phyloP scores from a whole-genome alignment of 345 rosid genomes.

The Moringa oleifera region DNA sequence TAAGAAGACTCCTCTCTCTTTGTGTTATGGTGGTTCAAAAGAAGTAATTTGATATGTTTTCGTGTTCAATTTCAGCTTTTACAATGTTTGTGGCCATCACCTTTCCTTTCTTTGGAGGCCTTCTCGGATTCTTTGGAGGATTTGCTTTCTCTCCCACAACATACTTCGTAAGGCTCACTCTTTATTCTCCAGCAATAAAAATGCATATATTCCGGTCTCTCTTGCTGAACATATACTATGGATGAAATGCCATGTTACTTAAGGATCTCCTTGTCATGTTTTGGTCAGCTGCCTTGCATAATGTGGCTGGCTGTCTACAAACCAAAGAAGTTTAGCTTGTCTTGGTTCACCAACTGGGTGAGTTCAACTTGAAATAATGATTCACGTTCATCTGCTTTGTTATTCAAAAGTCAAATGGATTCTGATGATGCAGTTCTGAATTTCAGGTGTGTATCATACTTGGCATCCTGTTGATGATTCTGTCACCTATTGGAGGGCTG shows the following conservation, averaged over 20 bases:
- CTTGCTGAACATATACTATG: too few species aligned
- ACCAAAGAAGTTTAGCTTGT: slow-evolving; percentile 55
- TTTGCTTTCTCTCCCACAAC: slow-evolving; percentile 86
- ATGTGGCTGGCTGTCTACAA: slow-evolving; percentile 75
- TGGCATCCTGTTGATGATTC: slow-evolving; percentile 50
- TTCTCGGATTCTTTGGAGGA: slow-evolving; percentile 84
- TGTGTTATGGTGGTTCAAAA: too few species aligned
- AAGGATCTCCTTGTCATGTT: neutral
- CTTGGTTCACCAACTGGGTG: slow-evolving; percentile 79
- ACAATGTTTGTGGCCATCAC: slow-evolving; percentile 68
- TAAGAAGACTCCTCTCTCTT: slow-evolving; percentile 17
- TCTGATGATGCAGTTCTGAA: neutral
- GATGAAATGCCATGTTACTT: too few species aligned
- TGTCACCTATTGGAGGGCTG: slow-evolving; percentile 79
- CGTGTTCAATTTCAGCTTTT: slow-evolving; percentile 31
- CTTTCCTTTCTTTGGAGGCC: slow-evolving; percentile 77
- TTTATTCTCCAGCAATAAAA: too few species aligned
- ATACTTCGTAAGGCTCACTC: slow-evolving; percentile 48
- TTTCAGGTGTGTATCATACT: slow-evolving; percentile 67
- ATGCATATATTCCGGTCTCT: too few species aligned
- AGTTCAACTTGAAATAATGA: slow-evolving; percentile 6
- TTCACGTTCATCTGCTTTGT: neutral
- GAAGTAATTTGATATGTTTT: neutral
- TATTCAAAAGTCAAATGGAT: neutral
- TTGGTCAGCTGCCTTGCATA: slow-evolving; percentile 63